phyloP scores from a whole-genome alignment of 371 early-diverging fungal genomes.

The Actinomucor elegans region DNA sequence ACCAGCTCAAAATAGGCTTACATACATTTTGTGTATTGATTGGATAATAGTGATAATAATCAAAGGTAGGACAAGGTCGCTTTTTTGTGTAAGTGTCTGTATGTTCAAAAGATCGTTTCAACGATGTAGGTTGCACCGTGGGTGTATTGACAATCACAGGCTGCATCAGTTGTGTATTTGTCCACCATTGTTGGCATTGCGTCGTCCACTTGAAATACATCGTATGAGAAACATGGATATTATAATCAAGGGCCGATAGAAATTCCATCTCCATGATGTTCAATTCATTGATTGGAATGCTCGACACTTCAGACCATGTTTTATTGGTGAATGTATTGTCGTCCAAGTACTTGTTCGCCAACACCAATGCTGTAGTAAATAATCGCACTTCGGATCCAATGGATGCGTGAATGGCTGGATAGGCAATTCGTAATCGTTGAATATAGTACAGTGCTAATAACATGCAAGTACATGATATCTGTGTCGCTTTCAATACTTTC shows the following conservation, averaged over 20 bases:
- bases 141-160: neutral
- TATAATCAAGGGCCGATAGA: conserved; percentile 57
- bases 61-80: neutral
- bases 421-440: conserved; percentile 34
- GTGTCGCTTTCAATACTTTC: conserved; percentile 52
- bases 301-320: conserved; percentile 76
- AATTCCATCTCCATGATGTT: conserved; percentile 79
- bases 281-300: conserved; percentile 61
- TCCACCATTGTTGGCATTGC: conserved; percentile 34
- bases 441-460: conserved; percentile 43
- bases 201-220: conserved; percentile 43
- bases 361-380: conserved; percentile 65
- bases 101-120: conserved; percentile 1
- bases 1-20: conserved; percentile 48
- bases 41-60: conserved; percentile 1
- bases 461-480: conserved; percentile 46
- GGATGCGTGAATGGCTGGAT: conserved; percentile 41
- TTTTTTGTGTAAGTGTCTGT: conserved; percentile 4
- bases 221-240: conserved; percentile 37
- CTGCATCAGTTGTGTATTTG: neutral
- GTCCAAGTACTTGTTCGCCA: conserved; percentile 68
- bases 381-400: conserved; percentile 64
- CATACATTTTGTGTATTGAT: conserved; percentile 9
- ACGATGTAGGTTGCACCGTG: conserved; percentile 1
- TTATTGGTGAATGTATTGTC: conserved; percentile 72